Evolutionary conservation across 768 basidiomycete genomes (phyloP), one percentile per base, ranked within the genome.

Genomic region (Pisolithus albus): DNA sequence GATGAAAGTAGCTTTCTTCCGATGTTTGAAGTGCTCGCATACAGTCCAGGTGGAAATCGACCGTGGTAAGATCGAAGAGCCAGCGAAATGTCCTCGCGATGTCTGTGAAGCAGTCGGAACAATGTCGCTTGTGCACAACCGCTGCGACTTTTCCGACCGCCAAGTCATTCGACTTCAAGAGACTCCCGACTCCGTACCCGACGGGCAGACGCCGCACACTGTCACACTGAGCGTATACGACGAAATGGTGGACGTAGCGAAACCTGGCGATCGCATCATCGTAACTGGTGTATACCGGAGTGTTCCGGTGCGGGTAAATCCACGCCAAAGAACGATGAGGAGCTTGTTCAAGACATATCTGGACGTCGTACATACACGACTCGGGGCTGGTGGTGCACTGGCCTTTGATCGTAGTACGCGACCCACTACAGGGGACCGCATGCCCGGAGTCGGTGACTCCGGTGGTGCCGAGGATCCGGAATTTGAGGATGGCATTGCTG

Each of bases 1-100:
- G 70, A 98, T 99, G 96, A 94, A 95, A 71, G 83, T 83, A 57
- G 96, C 95, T 19, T 98, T 99, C 75, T 99, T 99, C 81, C 88
- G 94, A 50, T 99, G 96, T 70, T 75, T 91, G 24, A 87, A 86
- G 36, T 99, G 96, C 67, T 87, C 87, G 38, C 96, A 98, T 68
- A 97, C 96, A n/a, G 84, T 92, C 7, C 92, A 92, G 64, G 89
- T 92, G 55, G 93, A 96, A 63, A 96, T 98, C 46, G 94, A 97
- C 68, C 86, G 94, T n/a, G 96, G 95, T 40, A 90, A 92, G 69
- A 98, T 99, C 59, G 83, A 88, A 64, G 95, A 98, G 68, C 96
- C 96, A 3, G 77, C 77, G 15, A 80, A 82, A 38, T 99, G 96
- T 68, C 93, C 93, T 2, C 83, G 96, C 47, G 96, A 98, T 54